Base-by-base conservation (phyloP, 2,329 filamentous ascomycete species). In the Penicillium sp. region DNA sequence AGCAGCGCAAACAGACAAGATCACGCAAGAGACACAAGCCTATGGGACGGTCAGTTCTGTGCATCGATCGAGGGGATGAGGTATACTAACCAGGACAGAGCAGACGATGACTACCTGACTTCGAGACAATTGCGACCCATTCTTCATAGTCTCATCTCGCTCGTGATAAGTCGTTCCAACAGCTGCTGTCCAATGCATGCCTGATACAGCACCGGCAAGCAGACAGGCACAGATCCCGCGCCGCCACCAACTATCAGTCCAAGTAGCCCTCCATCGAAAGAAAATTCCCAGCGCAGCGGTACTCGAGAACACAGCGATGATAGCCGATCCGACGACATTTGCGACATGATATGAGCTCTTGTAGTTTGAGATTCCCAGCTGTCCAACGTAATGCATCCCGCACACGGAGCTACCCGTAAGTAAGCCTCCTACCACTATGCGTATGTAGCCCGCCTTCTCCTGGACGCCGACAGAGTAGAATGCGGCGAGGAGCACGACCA, bases 301-400 rank as follows among this genome's bases (percentile, higher is more conserved):
- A 60, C 88, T 92, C 7, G 90, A 89, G 9, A 84, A 81, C 3
- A 91, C 82, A 5, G 91, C 89, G 60, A 96, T 91, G 46, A 88
- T 70, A 21, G 85, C 85, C 5, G 91, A 85, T 2, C 87, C 90
- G 2, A 88, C 76, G 16, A 96, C 82, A 67, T 86, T 85, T 22
- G 75, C 76, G 14, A 77, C 68, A 3, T 75, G 73, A 64, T 93
- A 92, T 11, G 79, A 75, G 64, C 90, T 87, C 4, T 70, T 74
- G 68, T 95, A 96, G 70, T 96, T 93, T 27, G 82, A 81, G 59
- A 93, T 91, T 33, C 90, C 91, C 31, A 89, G 84, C 69, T 96
- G 92, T n/a, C 90, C 90, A 19, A 93, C 79, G 67, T 95, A 96
- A 72, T 96, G 90, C 91, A 96, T 95, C 31, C 88, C 89, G 58